Conservation (phyloP, 495 filamentous ascomycete species). For the Sordaria brevicollis region DNA sequence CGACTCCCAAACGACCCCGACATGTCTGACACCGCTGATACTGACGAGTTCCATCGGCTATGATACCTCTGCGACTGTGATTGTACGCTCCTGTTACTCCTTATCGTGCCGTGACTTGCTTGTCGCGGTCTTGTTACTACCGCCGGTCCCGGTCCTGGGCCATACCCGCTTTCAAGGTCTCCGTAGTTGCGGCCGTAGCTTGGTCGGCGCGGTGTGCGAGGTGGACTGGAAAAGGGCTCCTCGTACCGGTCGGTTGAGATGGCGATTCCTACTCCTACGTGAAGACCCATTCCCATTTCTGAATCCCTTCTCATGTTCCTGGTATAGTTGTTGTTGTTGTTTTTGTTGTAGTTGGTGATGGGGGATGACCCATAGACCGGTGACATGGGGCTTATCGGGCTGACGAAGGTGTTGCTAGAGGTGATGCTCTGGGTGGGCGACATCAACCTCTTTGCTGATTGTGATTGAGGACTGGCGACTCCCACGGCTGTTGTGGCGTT, state of each 20-base stretch:
- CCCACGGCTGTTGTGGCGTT: neutral
- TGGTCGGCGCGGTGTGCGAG: neutral
- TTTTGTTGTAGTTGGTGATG: neutral
- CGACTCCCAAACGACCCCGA: neutral
- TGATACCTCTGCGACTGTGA: neutral
- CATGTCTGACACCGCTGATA: neutral
- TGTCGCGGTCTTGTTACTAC: neutral
- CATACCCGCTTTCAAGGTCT: neutral
- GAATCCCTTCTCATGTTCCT: neutral
- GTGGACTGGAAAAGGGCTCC: neutral
- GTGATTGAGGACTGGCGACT: neutral
- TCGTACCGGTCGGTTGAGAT: neutral
- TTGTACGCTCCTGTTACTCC: neutral
- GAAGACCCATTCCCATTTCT: neutral
- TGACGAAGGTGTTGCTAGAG: neutral
- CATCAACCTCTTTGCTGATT: neutral
- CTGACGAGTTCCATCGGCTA: neutral
- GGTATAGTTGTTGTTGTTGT: too few species aligned
- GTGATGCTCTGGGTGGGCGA: neutral
- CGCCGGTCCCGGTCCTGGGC: neutral
- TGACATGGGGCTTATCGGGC: neutral
- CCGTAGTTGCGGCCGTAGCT: neutral
- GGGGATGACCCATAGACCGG: neutral
- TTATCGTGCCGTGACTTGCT: neutral
- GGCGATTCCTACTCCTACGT: neutral